Evolutionary conservation across 805 yeast species (phyloP).

Genomic region (Ogataea henricii): DNA sequence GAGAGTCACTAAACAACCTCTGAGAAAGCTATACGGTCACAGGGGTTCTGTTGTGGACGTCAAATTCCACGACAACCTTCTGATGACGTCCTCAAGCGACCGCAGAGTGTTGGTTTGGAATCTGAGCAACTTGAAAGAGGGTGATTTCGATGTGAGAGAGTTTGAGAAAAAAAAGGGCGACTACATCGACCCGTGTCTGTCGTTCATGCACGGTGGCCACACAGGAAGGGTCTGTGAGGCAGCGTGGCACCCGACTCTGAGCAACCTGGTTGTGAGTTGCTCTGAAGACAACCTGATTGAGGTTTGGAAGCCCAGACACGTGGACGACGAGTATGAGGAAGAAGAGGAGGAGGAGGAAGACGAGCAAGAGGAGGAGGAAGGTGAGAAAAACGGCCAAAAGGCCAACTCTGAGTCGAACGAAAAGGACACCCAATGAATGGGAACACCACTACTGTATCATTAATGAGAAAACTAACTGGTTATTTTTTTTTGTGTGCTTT

Average conservation of each 20-base stretch:
- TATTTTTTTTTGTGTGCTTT: neutral
- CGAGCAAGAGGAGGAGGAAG: conserved; percentile 38
- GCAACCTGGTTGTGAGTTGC: conserved; percentile 61
- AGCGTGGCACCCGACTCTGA: conserved; percentile 63
- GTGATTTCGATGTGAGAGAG: conserved; percentile 54
- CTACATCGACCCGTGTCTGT: conserved; percentile 73
- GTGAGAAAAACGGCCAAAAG: conserved; percentile 28
- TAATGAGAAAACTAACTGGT: neutral
- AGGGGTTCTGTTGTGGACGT: conserved; percentile 55
- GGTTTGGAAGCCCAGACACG: conserved; percentile 69
- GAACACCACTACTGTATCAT: neutral
- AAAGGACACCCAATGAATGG: conserved; percentile 21
- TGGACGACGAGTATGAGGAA: conserved; percentile 40
- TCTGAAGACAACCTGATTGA: conserved; percentile 78
- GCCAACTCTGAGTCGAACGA: conserved; percentile 27
- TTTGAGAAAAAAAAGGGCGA: conserved; percentile 53
- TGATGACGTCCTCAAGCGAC: conserved; percentile 65
- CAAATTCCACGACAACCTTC: conserved; percentile 47
- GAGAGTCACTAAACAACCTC: conserved; percentile 57
- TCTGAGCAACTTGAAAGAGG: conserved; percentile 55
- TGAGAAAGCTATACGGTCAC: conserved; percentile 72
- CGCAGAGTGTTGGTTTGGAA: conserved; percentile 79
- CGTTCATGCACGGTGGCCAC: conserved; percentile 87
- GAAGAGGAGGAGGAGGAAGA: conserved; percentile 46
- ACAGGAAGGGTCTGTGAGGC: conserved; percentile 67